Conservation (phyloP, 805 yeast genomes). For the Metschnikowia aberdeeniae region DNA sequence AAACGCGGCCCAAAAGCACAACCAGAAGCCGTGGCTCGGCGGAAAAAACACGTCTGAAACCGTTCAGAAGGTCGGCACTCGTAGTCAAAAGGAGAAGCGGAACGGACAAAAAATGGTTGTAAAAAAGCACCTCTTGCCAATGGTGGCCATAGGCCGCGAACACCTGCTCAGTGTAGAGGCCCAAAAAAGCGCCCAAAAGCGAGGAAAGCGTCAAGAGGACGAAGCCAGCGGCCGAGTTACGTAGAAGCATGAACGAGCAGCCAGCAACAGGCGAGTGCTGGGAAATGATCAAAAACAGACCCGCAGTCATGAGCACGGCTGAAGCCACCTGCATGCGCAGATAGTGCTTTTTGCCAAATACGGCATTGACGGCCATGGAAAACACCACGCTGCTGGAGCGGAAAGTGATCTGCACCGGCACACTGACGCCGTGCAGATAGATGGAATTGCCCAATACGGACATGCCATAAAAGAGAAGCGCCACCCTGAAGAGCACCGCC, state of each 20-base stretch:
- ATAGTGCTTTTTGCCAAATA: constrained; percentile 45
- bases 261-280: not conserved
- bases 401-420: constrained; percentile 65
- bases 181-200: constrained; percentile 51
- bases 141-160: constrained; percentile 48
- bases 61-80: not conserved
- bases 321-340: constrained; percentile 44
- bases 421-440: constrained; percentile 52
- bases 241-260: not conserved
- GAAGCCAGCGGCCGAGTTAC: constrained; percentile 11
- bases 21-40: not conserved
- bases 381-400: constrained; percentile 62
- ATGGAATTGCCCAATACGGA: constrained; percentile 56
- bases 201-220: constrained; percentile 44
- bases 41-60: constrained; percentile 22
- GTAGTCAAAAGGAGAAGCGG: constrained; percentile 41
- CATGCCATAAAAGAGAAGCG: constrained; percentile 47
- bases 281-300: constrained; percentile 44
- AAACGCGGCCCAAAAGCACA: not conserved
- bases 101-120: constrained; percentile 51
- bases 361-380: constrained; percentile 54
- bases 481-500: constrained; percentile 42
- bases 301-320: constrained; percentile 49
- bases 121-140: constrained; percentile 66
- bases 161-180: constrained; percentile 53